Evolutionary conservation across 129 eudicot species (phyloP).

Genomic region (Escallonia herrerae): DNA sequence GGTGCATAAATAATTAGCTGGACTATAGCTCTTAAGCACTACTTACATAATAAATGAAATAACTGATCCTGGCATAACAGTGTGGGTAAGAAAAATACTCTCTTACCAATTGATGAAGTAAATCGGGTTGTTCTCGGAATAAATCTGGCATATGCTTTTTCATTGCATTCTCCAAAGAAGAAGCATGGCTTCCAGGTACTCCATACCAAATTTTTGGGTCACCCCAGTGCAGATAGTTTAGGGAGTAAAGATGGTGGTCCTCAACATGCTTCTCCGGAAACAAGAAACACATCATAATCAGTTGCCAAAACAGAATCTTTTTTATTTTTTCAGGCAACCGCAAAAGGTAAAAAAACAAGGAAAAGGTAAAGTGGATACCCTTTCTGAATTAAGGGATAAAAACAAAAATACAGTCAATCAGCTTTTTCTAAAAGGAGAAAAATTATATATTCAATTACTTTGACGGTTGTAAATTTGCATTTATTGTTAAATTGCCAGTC

Average conservation of each 20-base stretch:
- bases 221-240: slow-evolving; percentile 75
- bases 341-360: too few relatives aligned
- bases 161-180: slow-evolving; percentile 64
- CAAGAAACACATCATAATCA: not conserved
- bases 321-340: too few relatives aligned
- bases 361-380: too few relatives aligned
- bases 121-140: slow-evolving; percentile 64
- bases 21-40: not conserved
- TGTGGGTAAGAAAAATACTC: not conserved
- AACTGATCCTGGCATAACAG: not conserved
- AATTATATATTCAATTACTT: too few relatives aligned
- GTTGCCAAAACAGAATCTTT: too few relatives aligned
- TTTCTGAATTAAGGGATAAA: too few relatives aligned
- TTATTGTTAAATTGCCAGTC: too few relatives aligned
- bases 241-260: slow-evolving; percentile 81
- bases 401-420: too few relatives aligned
- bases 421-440: too few relatives aligned
- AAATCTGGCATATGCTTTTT: slow-evolving; percentile 73
- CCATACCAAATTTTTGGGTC: slow-evolving; percentile 86
- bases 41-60: not conserved
- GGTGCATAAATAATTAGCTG: too few relatives aligned
- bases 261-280: slow-evolving; percentile 58
- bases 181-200: slow-evolving; percentile 67
- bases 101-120: slow-evolving; percentile 64
- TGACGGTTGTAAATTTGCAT: too few relatives aligned